Percentiles rank a stretch among this genome's conserved stretches.
These are phyloP conservation scores for Dioscorea cayenensis DNA, from an alignment of 116 monocot genomes.

Conservation along the genomic window DNA sequence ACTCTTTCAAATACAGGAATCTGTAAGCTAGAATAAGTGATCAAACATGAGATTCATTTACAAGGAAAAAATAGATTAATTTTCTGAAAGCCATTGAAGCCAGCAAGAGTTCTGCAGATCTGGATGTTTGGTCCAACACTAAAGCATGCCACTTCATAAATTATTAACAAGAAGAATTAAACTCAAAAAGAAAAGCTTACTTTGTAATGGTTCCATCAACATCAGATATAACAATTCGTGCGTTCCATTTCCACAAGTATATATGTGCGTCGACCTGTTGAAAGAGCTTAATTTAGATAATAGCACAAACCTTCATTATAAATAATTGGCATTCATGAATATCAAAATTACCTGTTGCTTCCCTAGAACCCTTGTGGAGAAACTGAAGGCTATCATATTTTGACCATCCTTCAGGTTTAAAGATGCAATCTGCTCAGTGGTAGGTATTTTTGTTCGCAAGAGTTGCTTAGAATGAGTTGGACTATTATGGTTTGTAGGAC, in stretches of 20 bases:
- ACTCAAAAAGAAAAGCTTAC: constrained; percentile 24
- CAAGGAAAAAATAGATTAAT: background rate
- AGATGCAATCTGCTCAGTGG: constrained; percentile 62
- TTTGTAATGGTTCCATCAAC: constrained; percentile 84
- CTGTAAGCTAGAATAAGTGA: background rate
- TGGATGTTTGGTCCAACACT: too few species aligned
- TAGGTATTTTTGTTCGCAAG: constrained; percentile 69
- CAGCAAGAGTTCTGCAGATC: background rate
- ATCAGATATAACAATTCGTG: constrained; percentile 74
- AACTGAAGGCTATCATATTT: constrained; percentile 64
- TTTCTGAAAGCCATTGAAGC: background rate
- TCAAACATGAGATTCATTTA: background rate
- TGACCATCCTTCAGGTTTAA: constrained; percentile 64
- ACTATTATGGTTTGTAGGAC: constrained; percentile 11
- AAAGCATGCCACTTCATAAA: too few species aligned
- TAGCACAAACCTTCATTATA: background rate
- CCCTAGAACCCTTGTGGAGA: constrained; percentile 59
- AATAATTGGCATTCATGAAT: background rate
- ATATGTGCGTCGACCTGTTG: constrained; percentile 66
- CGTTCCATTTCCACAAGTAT: constrained; percentile 84
- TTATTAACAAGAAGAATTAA: background rate
- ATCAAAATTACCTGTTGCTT: constrained; percentile 50
- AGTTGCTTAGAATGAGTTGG: constrained; percentile 52
- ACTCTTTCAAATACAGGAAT: background rate
- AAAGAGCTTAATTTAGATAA: constrained; percentile 5